Evolutionary conservation across 495 filamentous ascomycete genomes (phyloP).

Genomic region (Penicilliopsis zonata): DNA sequence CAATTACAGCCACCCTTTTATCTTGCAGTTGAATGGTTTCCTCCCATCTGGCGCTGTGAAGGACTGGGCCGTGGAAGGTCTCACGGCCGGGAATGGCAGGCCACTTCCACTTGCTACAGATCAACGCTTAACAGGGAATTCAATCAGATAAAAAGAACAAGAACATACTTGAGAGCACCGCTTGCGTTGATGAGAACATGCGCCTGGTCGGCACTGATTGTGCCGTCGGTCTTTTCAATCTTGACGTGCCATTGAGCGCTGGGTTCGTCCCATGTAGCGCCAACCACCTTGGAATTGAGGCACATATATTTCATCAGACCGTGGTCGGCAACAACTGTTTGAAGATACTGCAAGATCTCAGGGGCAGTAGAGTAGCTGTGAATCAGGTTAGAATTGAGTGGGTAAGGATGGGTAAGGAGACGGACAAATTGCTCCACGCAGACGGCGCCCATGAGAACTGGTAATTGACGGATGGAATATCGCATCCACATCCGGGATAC

Average conservation of each 20-base stretch:
- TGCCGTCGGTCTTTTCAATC: slow-evolving; percentile 17
- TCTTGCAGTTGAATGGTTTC: slow-evolving; percentile 20
- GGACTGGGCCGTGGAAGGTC: slow-evolving; percentile 28
- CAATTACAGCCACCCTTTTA: slow-evolving; percentile 37
- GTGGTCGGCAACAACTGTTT: slow-evolving; percentile 10
- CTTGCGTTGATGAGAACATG: slow-evolving; percentile 36
- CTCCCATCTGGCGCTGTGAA: slow-evolving; percentile 39
- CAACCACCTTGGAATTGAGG: slow-evolving; percentile 9
- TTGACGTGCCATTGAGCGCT: slow-evolving; percentile 24
- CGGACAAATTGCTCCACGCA: slow-evolving; percentile 39
- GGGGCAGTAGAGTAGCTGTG: neutral
- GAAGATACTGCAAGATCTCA: slow-evolving; percentile 32
- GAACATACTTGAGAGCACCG: slow-evolving; percentile 30
- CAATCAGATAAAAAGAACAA: neutral
- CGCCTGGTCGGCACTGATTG: slow-evolving; percentile 11
- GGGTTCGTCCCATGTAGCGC: slow-evolving; percentile 15
- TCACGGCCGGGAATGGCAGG: slow-evolving; percentile 35
- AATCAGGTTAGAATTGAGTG: neutral
- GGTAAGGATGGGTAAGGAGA: slow-evolving; percentile 30
- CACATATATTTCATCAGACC: slow-evolving; percentile 10
- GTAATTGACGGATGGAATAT: slow-evolving; percentile 19
- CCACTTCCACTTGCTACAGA: slow-evolving; percentile 29
- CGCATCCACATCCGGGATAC: slow-evolving; percentile 45
- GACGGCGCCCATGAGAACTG: slow-evolving; percentile 21
- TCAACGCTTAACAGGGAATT: neutral